These are phyloP conservation scores for Eucalyptus marginata DNA, from an alignment of 345 rosid species.

Conservation along the genomic window DNA sequence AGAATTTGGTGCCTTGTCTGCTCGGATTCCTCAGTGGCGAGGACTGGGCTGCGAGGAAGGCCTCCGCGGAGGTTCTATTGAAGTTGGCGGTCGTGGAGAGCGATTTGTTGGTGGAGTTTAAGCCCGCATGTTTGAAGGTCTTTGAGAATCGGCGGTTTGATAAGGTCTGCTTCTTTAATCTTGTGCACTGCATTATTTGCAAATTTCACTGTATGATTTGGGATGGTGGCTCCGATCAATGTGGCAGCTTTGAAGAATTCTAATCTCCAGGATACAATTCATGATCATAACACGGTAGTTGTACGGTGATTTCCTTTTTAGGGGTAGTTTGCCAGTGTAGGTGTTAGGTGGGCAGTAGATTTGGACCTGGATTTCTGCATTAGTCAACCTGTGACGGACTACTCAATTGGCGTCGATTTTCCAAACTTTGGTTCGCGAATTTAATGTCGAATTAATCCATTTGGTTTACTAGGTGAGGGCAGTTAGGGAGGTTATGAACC, in stretches of 20 bases:
- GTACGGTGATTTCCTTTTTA: background rate
- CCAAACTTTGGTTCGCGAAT: background rate
- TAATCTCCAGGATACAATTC: background rate
- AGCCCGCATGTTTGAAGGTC: conserved; percentile 48
- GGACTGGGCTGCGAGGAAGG: conserved; percentile 94
- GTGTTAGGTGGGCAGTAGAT: background rate
- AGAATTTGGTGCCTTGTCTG: conserved; percentile 47
- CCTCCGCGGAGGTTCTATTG: conserved; percentile 72
- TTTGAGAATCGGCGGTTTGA: conserved; percentile 72
- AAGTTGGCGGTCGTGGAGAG: conserved; percentile 68
- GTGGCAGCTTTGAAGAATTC: background rate
- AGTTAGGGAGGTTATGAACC: conserved; percentile 80
- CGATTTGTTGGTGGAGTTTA: conserved; percentile 53
- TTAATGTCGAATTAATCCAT: background rate
- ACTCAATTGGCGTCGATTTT: background rate
- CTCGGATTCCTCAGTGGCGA: conserved; percentile 48
- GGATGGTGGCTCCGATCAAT: background rate
- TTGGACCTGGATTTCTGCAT: background rate
- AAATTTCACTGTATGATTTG: background rate
- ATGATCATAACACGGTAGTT: background rate
- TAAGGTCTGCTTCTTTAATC: conserved; percentile 29
- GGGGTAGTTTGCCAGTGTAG: background rate
- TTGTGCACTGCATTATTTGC: background rate
- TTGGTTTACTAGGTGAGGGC: conserved; percentile 61
- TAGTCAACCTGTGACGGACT: background rate